Percentiles rank a stretch among this genome's conserved stretches.
phyloP scores from a whole-genome alignment of 768 basidiomycete genomes.

The Mycena sanguinolenta region DNA sequence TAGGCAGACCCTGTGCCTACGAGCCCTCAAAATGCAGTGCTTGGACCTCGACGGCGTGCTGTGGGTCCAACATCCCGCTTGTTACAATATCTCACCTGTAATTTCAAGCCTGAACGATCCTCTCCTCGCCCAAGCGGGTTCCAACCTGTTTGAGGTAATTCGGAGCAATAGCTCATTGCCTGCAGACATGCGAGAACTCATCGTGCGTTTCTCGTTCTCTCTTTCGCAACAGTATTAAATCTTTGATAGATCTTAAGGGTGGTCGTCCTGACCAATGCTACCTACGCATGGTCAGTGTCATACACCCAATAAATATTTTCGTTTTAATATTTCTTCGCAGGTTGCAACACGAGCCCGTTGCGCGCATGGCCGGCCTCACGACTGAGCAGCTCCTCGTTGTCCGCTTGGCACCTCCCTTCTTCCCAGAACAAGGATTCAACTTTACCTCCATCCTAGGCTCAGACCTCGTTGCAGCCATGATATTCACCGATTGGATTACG shows the following conservation, averaged over 20 bases:
- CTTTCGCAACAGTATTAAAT: no score
- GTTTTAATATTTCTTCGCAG: conserved; percentile 14
- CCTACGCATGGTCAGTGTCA: conserved; percentile 39
- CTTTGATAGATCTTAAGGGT: no score
- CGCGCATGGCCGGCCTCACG: conserved; percentile 45
- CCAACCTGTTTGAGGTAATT: background rate
- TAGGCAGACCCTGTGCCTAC: no score
- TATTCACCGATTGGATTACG: conserved; percentile 47
- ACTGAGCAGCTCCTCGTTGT: no score
- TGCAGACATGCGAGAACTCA: no score
- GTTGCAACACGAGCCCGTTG: conserved; percentile 50
- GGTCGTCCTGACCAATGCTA: conserved; percentile 38
- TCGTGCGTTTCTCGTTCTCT: conserved; percentile 10
- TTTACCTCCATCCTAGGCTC: conserved; percentile 39
- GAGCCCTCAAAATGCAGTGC: no score
- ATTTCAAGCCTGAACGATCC: conserved; percentile 11
- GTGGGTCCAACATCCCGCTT: background rate
- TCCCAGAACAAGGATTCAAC: conserved; percentile 17
- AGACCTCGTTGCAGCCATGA: conserved; percentile 45
- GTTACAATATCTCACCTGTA: background rate
- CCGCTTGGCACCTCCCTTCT: conserved; percentile 38
- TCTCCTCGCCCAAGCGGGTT: background rate
- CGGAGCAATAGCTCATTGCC: no score
- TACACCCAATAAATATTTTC: background rate
- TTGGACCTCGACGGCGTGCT: conserved; percentile 23